These are phyloP conservation scores for Kluyveromyces aestuarii DNA, from an alignment of 805 yeast genomes.

Conservation along the genomic window DNA sequence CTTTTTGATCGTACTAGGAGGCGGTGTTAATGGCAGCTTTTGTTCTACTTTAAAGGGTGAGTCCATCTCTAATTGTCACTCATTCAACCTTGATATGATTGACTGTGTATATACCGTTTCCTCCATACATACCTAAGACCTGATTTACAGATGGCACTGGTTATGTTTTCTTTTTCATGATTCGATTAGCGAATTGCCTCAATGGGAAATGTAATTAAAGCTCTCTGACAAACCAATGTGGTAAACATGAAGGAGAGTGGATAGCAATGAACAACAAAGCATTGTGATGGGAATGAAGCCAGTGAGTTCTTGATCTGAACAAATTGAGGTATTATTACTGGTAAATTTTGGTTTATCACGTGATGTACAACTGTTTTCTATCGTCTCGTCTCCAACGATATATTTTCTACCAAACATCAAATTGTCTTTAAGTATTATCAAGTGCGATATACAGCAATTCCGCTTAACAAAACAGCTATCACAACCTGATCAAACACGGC, in stretches of 20 bases:
- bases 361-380: background rate
- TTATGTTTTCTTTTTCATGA: background rate
- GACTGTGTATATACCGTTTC: background rate
- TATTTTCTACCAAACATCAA: background rate
- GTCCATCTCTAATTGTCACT: background rate
- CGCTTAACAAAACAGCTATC: background rate
- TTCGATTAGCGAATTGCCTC: background rate
- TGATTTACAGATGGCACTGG: background rate
- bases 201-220: background rate
- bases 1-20: slow-evolving; percentile 7
- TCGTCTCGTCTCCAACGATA: background rate
- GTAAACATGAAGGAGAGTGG: background rate
- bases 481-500: too few relatives aligned
- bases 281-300: too few relatives aligned
- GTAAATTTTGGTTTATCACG: background rate
- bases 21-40: slow-evolving; percentile 3
- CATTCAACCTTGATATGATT: background rate
- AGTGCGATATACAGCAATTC: background rate
- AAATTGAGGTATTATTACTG: too few relatives aligned
- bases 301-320: too few relatives aligned
- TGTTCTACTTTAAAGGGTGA: background rate
- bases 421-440: background rate
- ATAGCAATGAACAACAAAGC: background rate
- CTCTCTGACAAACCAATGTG: background rate
- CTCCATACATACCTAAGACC: too few relatives aligned